Percentiles rank a stretch among this genome's conserved stretches.
These are phyloP conservation scores for Hexamita inflata DNA, from an alignment of 208 protist species.

Conservation along the genomic window DNA sequence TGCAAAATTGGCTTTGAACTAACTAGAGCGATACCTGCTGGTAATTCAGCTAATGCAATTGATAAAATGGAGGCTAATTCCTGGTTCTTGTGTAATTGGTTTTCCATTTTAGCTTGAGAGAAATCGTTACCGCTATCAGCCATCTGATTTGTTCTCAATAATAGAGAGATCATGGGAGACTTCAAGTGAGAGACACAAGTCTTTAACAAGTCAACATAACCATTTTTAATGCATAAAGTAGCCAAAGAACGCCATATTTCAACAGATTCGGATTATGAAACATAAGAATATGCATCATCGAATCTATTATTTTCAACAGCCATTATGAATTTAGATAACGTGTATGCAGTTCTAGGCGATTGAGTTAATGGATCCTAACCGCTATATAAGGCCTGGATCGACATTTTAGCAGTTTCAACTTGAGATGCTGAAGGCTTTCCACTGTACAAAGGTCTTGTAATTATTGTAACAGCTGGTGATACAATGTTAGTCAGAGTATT, in stretches of 20 bases:
- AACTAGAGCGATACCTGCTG: not conserved
- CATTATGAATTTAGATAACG: conserved; percentile 15
- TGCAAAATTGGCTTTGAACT: not conserved
- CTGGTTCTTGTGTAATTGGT: conserved; percentile 1
- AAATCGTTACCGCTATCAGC: not conserved
- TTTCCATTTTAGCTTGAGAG: not conserved
- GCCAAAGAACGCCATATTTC: conserved; percentile 23
- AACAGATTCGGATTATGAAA: not conserved
- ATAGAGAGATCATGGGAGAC: not conserved
- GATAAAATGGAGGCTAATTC: not conserved
- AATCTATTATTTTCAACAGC: not conserved
- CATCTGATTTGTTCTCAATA: not conserved
- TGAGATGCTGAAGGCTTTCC: too few relatives aligned
- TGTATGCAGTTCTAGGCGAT: not conserved
- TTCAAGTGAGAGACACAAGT: conserved; percentile 6
- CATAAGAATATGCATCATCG: not conserved
- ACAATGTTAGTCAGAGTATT: too few relatives aligned
- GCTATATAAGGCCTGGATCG: too few relatives aligned
- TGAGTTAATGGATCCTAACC: too few relatives aligned
- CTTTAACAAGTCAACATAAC: conserved; percentile 16
- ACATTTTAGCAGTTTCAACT: too few relatives aligned
- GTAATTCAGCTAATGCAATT: not conserved
- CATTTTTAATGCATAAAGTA: conserved; percentile 16
- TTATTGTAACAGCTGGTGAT: too few relatives aligned
- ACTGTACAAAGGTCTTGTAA: too few relatives aligned